Conservation (phyloP, 805 yeast species). For the Groenewaldozyma salmanticensis region DNA sequence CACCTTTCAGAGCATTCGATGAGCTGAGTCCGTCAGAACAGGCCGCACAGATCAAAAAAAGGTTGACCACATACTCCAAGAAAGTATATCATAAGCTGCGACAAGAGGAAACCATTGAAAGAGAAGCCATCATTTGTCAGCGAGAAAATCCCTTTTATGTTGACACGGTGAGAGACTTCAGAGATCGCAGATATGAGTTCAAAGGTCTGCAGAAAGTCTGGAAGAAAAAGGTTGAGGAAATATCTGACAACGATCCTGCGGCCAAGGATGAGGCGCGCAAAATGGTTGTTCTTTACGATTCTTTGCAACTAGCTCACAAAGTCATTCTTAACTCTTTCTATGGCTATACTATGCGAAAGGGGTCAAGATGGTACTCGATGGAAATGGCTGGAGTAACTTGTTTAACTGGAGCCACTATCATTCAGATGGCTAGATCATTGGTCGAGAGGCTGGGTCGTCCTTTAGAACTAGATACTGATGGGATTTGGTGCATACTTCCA, state of each 20-base stretch:
- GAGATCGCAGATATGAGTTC: constrained; percentile 94
- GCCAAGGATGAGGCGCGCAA: constrained; percentile 83
- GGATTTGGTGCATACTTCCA: constrained; percentile 98
- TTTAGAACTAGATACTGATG: constrained; percentile 94
- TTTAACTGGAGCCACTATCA: constrained; percentile 93
- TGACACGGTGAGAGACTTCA: constrained; percentile 83
- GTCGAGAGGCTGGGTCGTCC: constrained; percentile 95
- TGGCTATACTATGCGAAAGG: constrained; percentile 98
- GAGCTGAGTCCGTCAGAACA: constrained; percentile 73
- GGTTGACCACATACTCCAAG: constrained; percentile 73
- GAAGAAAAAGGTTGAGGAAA: constrained; percentile 67
- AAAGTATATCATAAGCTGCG: constrained; percentile 78
- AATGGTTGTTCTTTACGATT: constrained; percentile 88
- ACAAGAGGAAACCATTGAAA: constrained; percentile 70
- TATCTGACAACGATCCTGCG: constrained; percentile 44
- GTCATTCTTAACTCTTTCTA: constrained; percentile 94
- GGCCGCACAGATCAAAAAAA: constrained; percentile 60
- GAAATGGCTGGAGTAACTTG: constrained; percentile 99
- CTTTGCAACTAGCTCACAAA: constrained; percentile 92
- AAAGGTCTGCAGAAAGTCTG: constrained; percentile 89
- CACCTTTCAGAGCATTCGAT: constrained; percentile 40
- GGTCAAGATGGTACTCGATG: constrained; percentile 98
- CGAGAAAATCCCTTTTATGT: constrained; percentile 96
- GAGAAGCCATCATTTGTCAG: constrained; percentile 94
- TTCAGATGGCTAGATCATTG: constrained; percentile 89